Conservation (phyloP, 805 yeast genomes). For the Candida nitratophila region DNA sequence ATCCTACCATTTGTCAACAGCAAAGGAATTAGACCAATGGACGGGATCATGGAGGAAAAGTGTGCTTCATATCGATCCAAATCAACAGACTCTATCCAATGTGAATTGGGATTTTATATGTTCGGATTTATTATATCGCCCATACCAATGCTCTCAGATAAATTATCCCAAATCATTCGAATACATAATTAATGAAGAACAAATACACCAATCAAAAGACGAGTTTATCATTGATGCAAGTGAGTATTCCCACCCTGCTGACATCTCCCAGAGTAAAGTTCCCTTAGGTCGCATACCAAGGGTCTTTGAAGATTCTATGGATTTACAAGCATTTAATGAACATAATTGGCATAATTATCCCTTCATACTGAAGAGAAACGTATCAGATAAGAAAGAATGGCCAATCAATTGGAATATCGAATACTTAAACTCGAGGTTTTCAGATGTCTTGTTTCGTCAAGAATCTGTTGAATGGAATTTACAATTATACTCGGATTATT, state of each 20-base stretch:
- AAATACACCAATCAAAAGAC: constrained; percentile 12
- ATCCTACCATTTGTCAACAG: constrained; percentile 28
- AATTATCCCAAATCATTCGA: constrained; percentile 46
- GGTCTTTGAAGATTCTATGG: constrained; percentile 36
- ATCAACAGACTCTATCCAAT: background rate
- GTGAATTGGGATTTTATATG: constrained; percentile 41
- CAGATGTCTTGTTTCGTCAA: constrained; percentile 64
- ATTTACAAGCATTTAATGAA: constrained; percentile 37
- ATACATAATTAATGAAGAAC: constrained; percentile 42
- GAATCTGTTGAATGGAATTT: constrained; percentile 82
- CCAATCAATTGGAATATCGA: constrained; percentile 52
- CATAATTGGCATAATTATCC: constrained; percentile 46
- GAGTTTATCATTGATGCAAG: constrained; percentile 2
- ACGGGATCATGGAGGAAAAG: constrained; percentile 77
- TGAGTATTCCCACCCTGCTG: constrained; percentile 5
- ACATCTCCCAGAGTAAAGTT: constrained; percentile 7
- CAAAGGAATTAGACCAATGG: constrained; percentile 39
- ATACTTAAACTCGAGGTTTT: constrained; percentile 43
- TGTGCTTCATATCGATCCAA: constrained; percentile 27
- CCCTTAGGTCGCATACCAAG: constrained; percentile 41
- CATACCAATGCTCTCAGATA: constrained; percentile 73
- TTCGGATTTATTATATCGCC: constrained; percentile 75
- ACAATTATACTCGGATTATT: constrained; percentile 52
- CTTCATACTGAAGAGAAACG: constrained; percentile 32
- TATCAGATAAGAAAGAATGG: constrained; percentile 35